Conservation (phyloP, 805 yeast species). For the Pichia californica region DNA sequence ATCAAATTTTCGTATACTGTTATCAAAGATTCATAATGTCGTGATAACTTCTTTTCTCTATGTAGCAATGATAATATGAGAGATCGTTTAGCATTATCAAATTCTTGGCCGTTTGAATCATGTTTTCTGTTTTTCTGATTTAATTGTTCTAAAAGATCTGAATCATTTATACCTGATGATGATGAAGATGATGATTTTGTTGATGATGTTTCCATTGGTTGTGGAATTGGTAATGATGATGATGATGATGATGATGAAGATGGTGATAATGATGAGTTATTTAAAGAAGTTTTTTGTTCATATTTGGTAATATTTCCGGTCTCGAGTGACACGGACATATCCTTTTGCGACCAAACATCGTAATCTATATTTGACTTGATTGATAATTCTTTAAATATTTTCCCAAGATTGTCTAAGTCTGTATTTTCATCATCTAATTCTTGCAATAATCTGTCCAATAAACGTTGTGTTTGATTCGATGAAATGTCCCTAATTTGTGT, state of each 20-base stretch:
- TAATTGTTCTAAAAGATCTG: neutral
- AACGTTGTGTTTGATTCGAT: conserved; percentile 15
- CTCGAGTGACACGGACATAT: neutral
- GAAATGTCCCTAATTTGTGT: conserved; percentile 13
- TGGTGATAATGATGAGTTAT: too few relatives aligned
- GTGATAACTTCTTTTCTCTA: conserved; percentile 9
- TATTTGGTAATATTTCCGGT: neutral
- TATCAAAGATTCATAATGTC: conserved; percentile 9
- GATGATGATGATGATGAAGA: too few relatives aligned
- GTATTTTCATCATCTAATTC: conserved; percentile 25
- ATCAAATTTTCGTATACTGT: conserved; percentile 14
- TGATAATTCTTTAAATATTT: conserved; percentile 4
- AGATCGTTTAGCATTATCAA: conserved; percentile 1
- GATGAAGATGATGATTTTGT: too few relatives aligned
- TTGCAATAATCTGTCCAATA: conserved; percentile 25
- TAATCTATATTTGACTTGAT: conserved; percentile 6
- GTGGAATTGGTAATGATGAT: too few relatives aligned
- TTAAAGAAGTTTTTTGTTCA: too few relatives aligned
- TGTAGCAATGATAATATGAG: conserved; percentile 3
- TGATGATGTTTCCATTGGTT: too few relatives aligned
- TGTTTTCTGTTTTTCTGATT: neutral
- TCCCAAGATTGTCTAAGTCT: conserved; percentile 16
- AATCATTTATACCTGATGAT: too few relatives aligned
- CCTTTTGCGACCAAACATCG: neutral
- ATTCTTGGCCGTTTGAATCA: neutral